phyloP scores from a whole-genome alignment of 2,329 filamentous ascomycete species.

The Hypoxylon sp. region DNA sequence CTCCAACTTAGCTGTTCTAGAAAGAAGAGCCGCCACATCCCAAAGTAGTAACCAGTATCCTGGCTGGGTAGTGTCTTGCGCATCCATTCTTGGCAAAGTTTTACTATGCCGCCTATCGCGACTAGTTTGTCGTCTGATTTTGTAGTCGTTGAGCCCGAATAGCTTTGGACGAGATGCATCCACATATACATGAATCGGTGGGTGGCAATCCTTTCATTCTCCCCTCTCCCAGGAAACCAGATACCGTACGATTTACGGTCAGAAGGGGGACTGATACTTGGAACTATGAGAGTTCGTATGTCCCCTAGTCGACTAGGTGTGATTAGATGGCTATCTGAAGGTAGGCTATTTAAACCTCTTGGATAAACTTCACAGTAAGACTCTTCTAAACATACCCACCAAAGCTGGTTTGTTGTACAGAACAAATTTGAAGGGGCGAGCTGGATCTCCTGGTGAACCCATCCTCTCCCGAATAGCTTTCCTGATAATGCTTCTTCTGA shows the following conservation, averaged over 20 bases:
- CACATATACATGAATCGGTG: conserved; percentile 6
- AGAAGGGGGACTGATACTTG: background rate
- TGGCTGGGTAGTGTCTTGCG: background rate
- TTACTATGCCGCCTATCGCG: conserved; percentile 8
- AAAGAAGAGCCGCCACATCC: conserved; percentile 1
- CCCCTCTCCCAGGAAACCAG: background rate
- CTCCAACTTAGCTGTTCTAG: conserved; percentile 4
- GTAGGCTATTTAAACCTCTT: background rate
- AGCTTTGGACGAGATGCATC: background rate
- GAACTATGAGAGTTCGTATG: conserved; percentile 10
- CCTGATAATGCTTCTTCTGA: background rate
- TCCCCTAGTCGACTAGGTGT: background rate
- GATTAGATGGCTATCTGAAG: background rate
- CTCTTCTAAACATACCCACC: conserved; percentile 8
- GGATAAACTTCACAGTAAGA: conserved; percentile 1
- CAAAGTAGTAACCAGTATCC: conserved; percentile 2
- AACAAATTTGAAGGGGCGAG: conserved; percentile 7
- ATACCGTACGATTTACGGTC: background rate
- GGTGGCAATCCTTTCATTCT: background rate
- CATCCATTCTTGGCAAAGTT: conserved; percentile 3
- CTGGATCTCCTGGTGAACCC: conserved; percentile 5
- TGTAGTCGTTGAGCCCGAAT: conserved; percentile 6
- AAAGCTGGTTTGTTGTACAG: conserved; percentile 3
- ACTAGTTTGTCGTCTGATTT: conserved; percentile 3
- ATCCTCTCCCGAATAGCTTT: background rate